Percentiles rank a stretch among this genome's conserved stretches.
Evolutionary conservation across 2,329 filamentous ascomycete genomes (phyloP).

Genomic region (Diaporthe longicolla): DNA sequence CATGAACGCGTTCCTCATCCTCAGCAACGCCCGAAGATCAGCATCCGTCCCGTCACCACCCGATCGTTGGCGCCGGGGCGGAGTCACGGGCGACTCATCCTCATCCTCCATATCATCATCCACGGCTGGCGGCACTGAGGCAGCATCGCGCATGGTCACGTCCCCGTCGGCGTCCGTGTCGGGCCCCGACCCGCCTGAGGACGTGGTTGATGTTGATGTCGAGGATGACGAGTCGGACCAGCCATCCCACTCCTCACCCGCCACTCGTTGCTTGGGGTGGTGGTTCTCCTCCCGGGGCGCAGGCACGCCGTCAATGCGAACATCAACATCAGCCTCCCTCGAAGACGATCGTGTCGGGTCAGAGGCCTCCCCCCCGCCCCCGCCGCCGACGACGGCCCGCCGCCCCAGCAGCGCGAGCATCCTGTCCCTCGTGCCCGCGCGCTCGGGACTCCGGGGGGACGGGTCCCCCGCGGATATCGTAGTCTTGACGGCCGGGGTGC

Average conservation of each 20-base stretch:
- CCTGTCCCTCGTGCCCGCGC: neutral
- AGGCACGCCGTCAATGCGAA: too few relatives aligned
- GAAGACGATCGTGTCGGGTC: neutral
- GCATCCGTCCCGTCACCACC: neutral
- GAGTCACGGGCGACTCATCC: neutral
- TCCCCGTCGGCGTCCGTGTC: constrained; percentile 17
- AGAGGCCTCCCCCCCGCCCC: too few relatives aligned
- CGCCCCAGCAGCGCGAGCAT: constrained; percentile 31
- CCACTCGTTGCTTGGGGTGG: neutral
- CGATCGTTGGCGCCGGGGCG: neutral
- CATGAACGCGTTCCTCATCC: constrained; percentile 40
- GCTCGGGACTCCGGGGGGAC: neutral
- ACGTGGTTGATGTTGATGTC: neutral
- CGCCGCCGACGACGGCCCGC: neutral
- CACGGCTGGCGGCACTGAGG: too few relatives aligned
- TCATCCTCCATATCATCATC: too few relatives aligned
- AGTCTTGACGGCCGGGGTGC: neutral
- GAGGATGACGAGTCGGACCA: neutral
- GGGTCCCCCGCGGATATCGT: neutral
- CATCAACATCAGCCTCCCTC: too few relatives aligned
- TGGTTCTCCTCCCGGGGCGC: neutral
- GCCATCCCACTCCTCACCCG: constrained; percentile 14
- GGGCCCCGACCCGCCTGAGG: neutral
- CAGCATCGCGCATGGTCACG: constrained; percentile 21
- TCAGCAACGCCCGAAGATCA: constrained; percentile 24